Evolutionary conservation across 495 filamentous ascomycete species (phyloP), one percentile per base, ranked within the genome.

Genomic region (Neurospora sp.): DNA sequence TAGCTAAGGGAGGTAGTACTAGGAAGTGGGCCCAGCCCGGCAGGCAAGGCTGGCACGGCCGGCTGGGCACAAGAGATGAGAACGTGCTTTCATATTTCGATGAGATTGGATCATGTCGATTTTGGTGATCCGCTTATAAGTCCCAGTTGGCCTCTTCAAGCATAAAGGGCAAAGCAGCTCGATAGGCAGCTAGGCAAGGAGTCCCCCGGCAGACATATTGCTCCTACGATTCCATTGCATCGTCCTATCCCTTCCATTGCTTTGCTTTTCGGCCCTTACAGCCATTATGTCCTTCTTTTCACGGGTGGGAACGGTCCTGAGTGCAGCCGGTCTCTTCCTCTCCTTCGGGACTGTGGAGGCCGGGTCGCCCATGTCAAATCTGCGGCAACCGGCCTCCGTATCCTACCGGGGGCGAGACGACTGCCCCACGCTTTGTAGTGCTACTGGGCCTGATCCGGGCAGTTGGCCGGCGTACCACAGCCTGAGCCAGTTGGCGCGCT

Each of bases 381-480:
- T 70, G 18, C 35, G 69, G 35, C 20, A 38, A 38, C 69, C 69
- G 41, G 41, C 41, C 41, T 42, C 41, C 41, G 41, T 42, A 18
- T 42, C 72, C 12, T n/a, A 12, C 11, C 20, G 39, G 71, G 39
- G 20, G 2, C 5, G 31, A 54, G 76, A 76, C 69, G 44, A 69
- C 35, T 83, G 82, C 74, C 82, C 81, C 11, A 70, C 72, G 59
- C 74, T 75, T 72, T 83, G 82, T 75, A 72, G 38, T 70, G 71
- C 74, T 12, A 74, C 78, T 1, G 82, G 82, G 4, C 77, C 80
- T 1, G 75, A 77, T 72, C 42, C 77, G 9, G 71, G 40, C 3
- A 82, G 79, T 42, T 82, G 81, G 80, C 79, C 81, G 59, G 75
- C 72, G 23, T 82, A 82, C 69, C 80, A 70, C 48, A 76, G 78